A percentile compares a stretch with the other conserved stretches of the same genome.
These are phyloP conservation scores for Stygiomarasmius scandens DNA, from an alignment of 1,284 basidiomycete genomes.

Conservation along the genomic window DNA sequence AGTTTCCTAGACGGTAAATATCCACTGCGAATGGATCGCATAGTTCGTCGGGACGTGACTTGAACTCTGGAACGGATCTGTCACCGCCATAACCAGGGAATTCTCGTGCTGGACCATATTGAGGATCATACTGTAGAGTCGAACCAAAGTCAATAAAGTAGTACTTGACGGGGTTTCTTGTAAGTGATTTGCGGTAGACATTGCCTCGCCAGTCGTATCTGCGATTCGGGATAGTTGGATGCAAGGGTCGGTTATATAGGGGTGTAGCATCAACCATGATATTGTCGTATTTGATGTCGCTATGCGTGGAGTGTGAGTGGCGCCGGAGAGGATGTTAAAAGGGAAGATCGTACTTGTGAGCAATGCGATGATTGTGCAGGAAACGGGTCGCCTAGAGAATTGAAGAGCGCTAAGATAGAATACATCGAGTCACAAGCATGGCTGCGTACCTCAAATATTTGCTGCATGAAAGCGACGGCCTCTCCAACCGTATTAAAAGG, in stretches of 20 bases:
- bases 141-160: conserved; percentile 35
- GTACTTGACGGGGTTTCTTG: conserved; percentile 33
- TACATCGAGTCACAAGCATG: conserved; percentile 5
- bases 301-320: conserved; percentile 18
- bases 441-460: conserved; percentile 32
- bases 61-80: conserved; percentile 20
- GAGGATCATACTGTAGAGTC: conserved; percentile 28
- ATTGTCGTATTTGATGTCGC: conserved; percentile 40
- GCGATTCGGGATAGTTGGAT: conserved; percentile 20
- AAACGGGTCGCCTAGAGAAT: conserved; percentile 39
- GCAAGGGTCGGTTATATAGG: conserved; percentile 30
- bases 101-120: background rate
- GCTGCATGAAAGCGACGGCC: conserved; percentile 30
- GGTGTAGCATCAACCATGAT: conserved; percentile 37
- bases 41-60: conserved; percentile 22
- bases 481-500: conserved; percentile 35
- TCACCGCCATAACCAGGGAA: conserved; percentile 9
- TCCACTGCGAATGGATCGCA: conserved; percentile 40
- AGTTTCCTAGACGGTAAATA: conserved; percentile 38
- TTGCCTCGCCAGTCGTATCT: conserved; percentile 25
- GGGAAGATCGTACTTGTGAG: conserved; percentile 37
- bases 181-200: conserved; percentile 27
- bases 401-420: background rate
- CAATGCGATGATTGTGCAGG: conserved; percentile 40
- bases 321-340: background rate